phyloP scores from a whole-genome alignment of 2,329 filamentous ascomycete genomes.

The Hawksworthiomyces lignivorus region DNA sequence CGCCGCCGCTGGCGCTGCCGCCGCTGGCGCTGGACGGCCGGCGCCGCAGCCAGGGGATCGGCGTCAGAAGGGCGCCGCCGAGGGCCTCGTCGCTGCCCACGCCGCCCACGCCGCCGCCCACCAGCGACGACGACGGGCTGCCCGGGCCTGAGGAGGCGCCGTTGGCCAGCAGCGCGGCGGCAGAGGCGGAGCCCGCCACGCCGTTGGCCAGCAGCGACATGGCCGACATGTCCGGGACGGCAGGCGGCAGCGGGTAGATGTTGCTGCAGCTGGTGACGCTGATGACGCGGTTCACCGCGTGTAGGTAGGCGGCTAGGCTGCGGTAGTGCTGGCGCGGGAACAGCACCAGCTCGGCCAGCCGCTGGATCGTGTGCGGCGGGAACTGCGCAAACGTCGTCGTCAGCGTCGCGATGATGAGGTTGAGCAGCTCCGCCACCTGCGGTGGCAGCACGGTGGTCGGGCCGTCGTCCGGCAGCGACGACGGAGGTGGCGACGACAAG shows the following conservation, averaged over 20 bases:
- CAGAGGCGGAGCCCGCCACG: constrained; percentile 20
- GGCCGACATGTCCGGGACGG: constrained; percentile 49
- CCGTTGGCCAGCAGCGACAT: constrained; percentile 55
- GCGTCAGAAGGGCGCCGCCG: constrained; percentile 85
- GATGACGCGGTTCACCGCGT: constrained; percentile 83
- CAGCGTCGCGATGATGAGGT: constrained; percentile 54
- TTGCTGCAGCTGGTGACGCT: constrained; percentile 78
- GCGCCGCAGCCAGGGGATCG: constrained; percentile 75
- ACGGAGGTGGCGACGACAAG: not conserved
- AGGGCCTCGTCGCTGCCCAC: constrained; percentile 61
- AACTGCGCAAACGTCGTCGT: constrained; percentile 58
- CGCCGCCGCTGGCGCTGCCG: constrained; percentile 9
- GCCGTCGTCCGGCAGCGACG: not conserved
- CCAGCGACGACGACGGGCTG: constrained; percentile 25
- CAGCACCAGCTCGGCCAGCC: constrained; percentile 79
- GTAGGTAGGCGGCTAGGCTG: constrained; percentile 74
- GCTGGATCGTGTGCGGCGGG: constrained; percentile 89
- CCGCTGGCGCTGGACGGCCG: constrained; percentile 20
- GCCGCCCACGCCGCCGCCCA: constrained; percentile 17
- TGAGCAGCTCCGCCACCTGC: constrained; percentile 55
- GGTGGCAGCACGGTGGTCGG: constrained; percentile 46
- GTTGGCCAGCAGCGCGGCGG: constrained; percentile 50
- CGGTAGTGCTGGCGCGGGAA: constrained; percentile 71
- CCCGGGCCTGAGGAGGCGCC: constrained; percentile 34
- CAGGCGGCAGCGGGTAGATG: constrained; percentile 73